phyloP scores from a whole-genome alignment of 1,284 basidiomycete genomes.

The Marasmius sp. region DNA sequence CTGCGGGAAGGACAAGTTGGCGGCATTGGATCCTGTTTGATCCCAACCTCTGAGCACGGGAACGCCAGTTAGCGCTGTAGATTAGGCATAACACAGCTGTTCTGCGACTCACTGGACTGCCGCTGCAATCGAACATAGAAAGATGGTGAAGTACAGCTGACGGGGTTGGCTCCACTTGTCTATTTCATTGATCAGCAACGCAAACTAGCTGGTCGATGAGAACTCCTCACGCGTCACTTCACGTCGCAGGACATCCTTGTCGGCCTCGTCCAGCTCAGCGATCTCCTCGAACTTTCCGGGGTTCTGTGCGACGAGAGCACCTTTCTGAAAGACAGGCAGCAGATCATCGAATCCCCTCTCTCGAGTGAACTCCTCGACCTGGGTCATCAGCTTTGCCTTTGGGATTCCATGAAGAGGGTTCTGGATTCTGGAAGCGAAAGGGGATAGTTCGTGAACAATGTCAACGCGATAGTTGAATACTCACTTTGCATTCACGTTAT shows the following conservation, averaged over 20 bases:
- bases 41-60: conserved; percentile 49
- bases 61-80: not conserved
- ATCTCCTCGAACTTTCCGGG: conserved; percentile 51
- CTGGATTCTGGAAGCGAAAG: conserved; percentile 40
- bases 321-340: conserved; percentile 46
- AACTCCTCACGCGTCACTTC: conserved; percentile 50
- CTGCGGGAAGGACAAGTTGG: conserved; percentile 62
- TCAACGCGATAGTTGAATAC: conserved; percentile 10
- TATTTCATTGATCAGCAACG: conserved; percentile 15
- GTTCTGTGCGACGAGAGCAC: conserved; percentile 60
- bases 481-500: conserved; percentile 42
- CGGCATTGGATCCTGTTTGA: conserved; percentile 63
- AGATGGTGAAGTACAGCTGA: conserved; percentile 53
- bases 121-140: conserved; percentile 59
- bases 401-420: conserved; percentile 54
- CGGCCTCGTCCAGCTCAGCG: conserved; percentile 49
- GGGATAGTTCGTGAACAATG: not conserved
- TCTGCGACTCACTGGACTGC: conserved; percentile 52
- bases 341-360: conserved; percentile 49
- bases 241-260: conserved; percentile 44
- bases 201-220: not conserved
- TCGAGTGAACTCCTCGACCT: conserved; percentile 46
- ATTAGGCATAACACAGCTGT: conserved; percentile 4
- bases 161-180: conserved; percentile 58
- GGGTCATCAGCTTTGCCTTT: conserved; percentile 37